Evolutionary conservation across 2,329 filamentous ascomycete genomes (phyloP).

Genomic region (Cladophialophora yegresii): DNA sequence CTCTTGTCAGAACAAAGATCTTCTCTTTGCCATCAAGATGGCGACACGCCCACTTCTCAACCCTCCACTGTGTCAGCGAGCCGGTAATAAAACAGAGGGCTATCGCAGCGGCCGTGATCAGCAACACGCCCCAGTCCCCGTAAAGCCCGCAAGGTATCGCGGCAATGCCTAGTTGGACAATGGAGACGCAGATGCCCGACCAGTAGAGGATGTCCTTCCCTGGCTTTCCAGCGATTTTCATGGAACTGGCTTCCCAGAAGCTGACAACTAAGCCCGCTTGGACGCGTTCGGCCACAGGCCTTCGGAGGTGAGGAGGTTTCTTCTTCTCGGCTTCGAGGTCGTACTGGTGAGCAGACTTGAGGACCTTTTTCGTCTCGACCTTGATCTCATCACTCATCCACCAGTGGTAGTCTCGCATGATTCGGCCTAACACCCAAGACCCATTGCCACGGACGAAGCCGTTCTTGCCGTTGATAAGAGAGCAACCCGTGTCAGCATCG

Average conservation of each 20-base stretch:
- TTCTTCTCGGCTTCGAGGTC: conserved; percentile 22
- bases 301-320: conserved; percentile 7
- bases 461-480: conserved; percentile 40
- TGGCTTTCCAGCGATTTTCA: conserved; percentile 18
- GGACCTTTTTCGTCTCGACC: conserved; percentile 9
- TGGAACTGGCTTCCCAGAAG: conserved; percentile 29
- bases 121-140: conserved; percentile 43
- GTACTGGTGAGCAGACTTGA: conserved; percentile 8
- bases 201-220: conserved; percentile 31
- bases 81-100: conserved; percentile 41
- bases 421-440: conserved; percentile 49
- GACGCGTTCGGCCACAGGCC: conserved; percentile 4
- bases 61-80: conserved; percentile 45
- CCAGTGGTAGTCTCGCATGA: conserved; percentile 48
- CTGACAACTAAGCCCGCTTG: conserved; percentile 32
- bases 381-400: conserved; percentile 24
- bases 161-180: conserved; percentile 42
- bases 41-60: conserved; percentile 46
- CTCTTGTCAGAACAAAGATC: conserved; percentile 40
- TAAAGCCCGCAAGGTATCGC: conserved; percentile 39
- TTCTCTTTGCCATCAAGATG: conserved; percentile 30
- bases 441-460: conserved; percentile 46
- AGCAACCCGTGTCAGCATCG: conserved; percentile 40
- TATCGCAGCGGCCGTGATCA: conserved; percentile 44
- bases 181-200: conserved; percentile 36